Base-by-base conservation (phyloP, 371 early-diverging fungal species). In the Blakeslea trispora region DNA sequence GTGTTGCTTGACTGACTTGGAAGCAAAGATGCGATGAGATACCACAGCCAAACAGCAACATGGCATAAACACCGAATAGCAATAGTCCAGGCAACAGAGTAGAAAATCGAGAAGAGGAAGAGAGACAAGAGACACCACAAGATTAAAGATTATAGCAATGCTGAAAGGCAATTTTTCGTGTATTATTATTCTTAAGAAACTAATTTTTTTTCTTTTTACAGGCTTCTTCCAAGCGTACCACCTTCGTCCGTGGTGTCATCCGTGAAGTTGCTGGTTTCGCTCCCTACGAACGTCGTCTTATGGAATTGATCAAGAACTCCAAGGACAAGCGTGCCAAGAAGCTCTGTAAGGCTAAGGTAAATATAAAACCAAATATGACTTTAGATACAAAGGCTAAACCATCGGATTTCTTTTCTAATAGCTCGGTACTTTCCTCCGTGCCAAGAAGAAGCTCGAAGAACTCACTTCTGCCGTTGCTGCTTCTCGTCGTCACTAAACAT, bases 261-360 rank as follows among this genome's bases (percentile, higher is more conserved):
- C 95, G 98, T 72, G 99, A 99, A 81, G 98, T 99, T 47, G 88
- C 87, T 64, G 99, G 99, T 59, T 98, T 91, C 72, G 94, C 99
- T 57, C 99, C 99, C 59, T 99, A 98, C 77, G 99, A 99, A 84
- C 92, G 92, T 74, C 92, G 99, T 77, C 90, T 97, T 66, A 96
- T 99, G 95, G 99, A 99, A 87, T 87, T 99, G 92, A 84, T 99
- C 81, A 97, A 96, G 91, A 97, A 97, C 94, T 92, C 94, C 85
- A 95, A 93, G 84, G 99, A 99, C 79, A 99, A 99, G 96, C 92
- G 99, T 77, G 99, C 99, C 64, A 91, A 94, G 82, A 94, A 94
- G 89, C 89, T 99, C 61, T 95, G 97, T 70, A 99, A 99, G 91
- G 90, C 89, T 86, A 91, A 96, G 79, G 90, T 93, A 87, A 67